A percentile compares a stretch with the other conserved stretches of the same genome.
Evolutionary conservation across 2,329 filamentous ascomycete species (phyloP).

Genomic region (Raffaelea arxii): DNA sequence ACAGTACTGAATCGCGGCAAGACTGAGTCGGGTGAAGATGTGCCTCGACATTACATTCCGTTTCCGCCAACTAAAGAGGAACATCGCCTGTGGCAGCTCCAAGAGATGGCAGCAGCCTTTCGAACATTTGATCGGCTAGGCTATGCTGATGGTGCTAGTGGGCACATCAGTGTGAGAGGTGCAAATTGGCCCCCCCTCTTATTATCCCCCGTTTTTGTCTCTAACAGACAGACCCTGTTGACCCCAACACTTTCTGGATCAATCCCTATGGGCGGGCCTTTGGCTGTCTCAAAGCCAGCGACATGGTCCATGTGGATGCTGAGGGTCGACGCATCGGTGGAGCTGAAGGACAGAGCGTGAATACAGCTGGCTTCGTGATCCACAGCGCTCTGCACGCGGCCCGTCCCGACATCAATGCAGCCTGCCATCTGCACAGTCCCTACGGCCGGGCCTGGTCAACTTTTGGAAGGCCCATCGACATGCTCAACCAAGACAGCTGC

Average conservation of each 20-base stretch:
- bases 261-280: slow-evolving; percentile 58
- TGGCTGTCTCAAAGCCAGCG: slow-evolving; percentile 50
- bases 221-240: slow-evolving; percentile 18
- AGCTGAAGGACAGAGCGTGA: slow-evolving; percentile 43
- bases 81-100: slow-evolving; percentile 23
- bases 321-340: slow-evolving; percentile 52
- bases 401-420: slow-evolving; percentile 54
- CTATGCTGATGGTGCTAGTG: slow-evolving; percentile 34
- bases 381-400: slow-evolving; percentile 58
- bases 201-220: background rate
- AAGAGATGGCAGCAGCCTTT: slow-evolving; percentile 36
- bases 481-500: slow-evolving; percentile 48
- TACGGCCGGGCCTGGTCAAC: slow-evolving; percentile 57
- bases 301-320: slow-evolving; percentile 50
- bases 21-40: no score
- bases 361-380: slow-evolving; percentile 61
- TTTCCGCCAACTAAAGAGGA: background rate
- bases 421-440: slow-evolving; percentile 57
- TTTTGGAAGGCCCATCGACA: slow-evolving; percentile 55
- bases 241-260: slow-evolving; percentile 27
- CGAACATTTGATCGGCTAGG: slow-evolving; percentile 36
- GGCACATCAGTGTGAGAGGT: slow-evolving; percentile 32
- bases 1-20: no score
- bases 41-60: background rate
- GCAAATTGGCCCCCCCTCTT: background rate